These are phyloP conservation scores for Neoboletus brunneissimus DNA, from an alignment of 768 basidiomycete species.

Conservation along the genomic window DNA sequence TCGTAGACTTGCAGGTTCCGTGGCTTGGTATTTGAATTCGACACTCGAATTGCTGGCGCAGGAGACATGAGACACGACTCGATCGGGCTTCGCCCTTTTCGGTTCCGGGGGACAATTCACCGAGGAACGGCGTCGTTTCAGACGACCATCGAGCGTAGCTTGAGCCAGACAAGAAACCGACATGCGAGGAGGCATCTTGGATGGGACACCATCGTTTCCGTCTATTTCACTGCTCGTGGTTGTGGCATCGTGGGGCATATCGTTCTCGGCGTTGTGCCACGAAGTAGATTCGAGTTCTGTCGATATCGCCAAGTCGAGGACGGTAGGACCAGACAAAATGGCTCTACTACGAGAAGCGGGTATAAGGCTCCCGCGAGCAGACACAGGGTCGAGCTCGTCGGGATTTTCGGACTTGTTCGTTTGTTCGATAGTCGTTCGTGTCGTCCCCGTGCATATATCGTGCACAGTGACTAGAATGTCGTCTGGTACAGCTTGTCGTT, in stretches of 20 bases:
- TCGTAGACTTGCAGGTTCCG: constrained; percentile 39
- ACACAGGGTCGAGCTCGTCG: background rate
- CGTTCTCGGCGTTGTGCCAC: background rate
- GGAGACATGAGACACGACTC: background rate
- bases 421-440: background rate
- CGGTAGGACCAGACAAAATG: background rate
- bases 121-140: constrained; percentile 18
- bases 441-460: constrained; percentile 12
- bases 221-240: background rate
- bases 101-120: background rate
- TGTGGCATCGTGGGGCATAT: background rate
- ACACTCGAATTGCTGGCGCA: background rate
- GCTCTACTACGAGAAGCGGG: background rate
- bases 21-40: constrained; percentile 23
- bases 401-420: background rate
- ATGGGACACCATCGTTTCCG: background rate
- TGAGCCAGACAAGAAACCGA: background rate
- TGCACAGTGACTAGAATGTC: background rate
- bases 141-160: background rate
- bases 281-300: background rate
- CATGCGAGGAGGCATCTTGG: background rate
- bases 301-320: background rate
- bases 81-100: constrained; percentile 22
- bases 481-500: background rate
- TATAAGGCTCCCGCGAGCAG: background rate